A percentile compares a stretch with the other conserved stretches of the same genome.
Evolutionary conservation across 1,139 yeast species (phyloP).

Genomic region (Sugiyamaella novakii): DNA sequence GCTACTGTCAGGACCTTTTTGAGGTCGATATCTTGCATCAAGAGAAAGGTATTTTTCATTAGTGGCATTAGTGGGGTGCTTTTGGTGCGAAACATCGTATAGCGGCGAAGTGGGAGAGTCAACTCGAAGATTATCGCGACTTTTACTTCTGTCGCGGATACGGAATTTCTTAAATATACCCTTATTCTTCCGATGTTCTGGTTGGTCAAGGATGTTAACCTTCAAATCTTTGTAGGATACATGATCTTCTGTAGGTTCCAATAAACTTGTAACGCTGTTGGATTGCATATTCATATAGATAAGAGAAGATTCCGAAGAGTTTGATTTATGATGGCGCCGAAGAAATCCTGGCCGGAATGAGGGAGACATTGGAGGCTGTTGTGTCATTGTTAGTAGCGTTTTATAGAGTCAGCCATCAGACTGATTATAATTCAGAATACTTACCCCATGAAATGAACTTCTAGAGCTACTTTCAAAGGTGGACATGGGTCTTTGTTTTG

Average conservation of each 20-base stretch:
- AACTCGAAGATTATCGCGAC: conserved; percentile 25
- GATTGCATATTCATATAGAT: conserved; percentile 3
- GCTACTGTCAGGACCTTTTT: conserved; percentile 2
- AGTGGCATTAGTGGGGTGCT: not conserved
- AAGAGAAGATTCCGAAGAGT: conserved; percentile 53
- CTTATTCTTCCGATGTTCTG: conserved; percentile 18
- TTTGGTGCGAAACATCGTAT: conserved; percentile 5
- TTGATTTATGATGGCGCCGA: conserved; percentile 59
- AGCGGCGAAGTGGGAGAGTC: conserved; percentile 29
- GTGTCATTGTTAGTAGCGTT: not conserved
- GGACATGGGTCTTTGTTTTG: conserved; percentile 25
- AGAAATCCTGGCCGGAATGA: conserved; percentile 52
- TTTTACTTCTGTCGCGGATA: conserved; percentile 25
- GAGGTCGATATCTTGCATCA: conserved; percentile 19
- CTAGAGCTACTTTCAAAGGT: conserved; percentile 23
- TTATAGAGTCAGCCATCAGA: too few relatives aligned
- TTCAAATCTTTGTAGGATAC: conserved; percentile 2
- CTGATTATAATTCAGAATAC: conserved; percentile 1
- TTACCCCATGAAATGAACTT: conserved; percentile 22
- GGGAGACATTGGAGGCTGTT: conserved; percentile 47
- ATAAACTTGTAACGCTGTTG: conserved; percentile 8
- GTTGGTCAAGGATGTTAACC: conserved; percentile 9
- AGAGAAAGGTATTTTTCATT: conserved; percentile 13
- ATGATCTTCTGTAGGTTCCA: conserved; percentile 13
- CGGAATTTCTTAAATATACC: conserved; percentile 28